Percentiles rank a stretch among this genome's conserved stretches.
These are phyloP conservation scores for Musa troglodytarum DNA, from an alignment of 176 grass and related monocot species.

Conservation along the genomic window DNA sequence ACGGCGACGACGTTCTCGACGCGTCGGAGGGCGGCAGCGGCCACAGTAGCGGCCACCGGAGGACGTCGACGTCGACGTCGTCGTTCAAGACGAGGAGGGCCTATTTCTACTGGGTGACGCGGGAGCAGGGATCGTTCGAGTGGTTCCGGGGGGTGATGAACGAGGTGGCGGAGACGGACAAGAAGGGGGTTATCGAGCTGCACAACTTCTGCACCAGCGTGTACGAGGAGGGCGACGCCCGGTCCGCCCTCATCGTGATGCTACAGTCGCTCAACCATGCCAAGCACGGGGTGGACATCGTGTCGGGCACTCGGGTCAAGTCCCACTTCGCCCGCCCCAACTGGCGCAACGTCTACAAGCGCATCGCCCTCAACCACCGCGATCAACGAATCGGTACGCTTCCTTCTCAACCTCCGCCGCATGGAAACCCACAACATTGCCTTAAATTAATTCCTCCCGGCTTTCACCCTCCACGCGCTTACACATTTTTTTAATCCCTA, in stretches of 20 bases:
- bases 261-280: slow-evolving; percentile 89
- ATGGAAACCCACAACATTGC: too few relatives aligned
- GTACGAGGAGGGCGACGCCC: slow-evolving; percentile 87
- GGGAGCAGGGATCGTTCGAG: slow-evolving; percentile 91
- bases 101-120: slow-evolving; percentile 95
- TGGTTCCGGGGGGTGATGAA: slow-evolving; percentile 90
- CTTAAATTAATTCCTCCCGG: too few relatives aligned
- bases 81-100: slow-evolving; percentile 59
- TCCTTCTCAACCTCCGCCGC: neutral
- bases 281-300: slow-evolving; percentile 71
- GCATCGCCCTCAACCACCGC: slow-evolving; percentile 66
- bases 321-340: slow-evolving; percentile 89
- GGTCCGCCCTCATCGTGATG: slow-evolving; percentile 84
- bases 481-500: too few relatives aligned
- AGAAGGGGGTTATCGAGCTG: slow-evolving; percentile 74
- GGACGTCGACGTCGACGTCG: neutral
- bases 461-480: too few relatives aligned
- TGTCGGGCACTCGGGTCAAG: slow-evolving; percentile 81
- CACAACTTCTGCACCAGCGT: slow-evolving; percentile 96
- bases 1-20: neutral
- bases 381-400: slow-evolving; percentile 57
- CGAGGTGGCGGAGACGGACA: slow-evolving; percentile 69
- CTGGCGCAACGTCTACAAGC: slow-evolving; percentile 78
- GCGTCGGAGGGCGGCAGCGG: neutral
- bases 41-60: too few relatives aligned